phyloP scores from a whole-genome alignment of 1,284 basidiomycete genomes.

The Sutorius eximius region DNA sequence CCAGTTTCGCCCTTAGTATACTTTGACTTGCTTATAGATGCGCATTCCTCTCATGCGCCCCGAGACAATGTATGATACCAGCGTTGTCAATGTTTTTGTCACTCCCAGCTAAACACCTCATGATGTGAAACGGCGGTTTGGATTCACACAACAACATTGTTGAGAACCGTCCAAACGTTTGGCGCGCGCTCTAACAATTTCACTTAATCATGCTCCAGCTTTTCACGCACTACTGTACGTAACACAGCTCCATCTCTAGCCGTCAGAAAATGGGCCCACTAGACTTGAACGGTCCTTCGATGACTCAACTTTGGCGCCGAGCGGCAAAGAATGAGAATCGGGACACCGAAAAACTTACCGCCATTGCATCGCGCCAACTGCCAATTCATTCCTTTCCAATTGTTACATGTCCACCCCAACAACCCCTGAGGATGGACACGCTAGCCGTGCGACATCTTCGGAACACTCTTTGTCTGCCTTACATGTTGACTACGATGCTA shows the following conservation, averaged over 20 bases:
- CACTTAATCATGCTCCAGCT: not conserved
- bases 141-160: not conserved
- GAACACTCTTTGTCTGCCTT: slow-evolving; percentile 13
- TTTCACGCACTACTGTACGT: slow-evolving; percentile 15
- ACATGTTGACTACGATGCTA: slow-evolving; percentile 6
- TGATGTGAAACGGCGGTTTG: not conserved
- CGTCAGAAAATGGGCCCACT: not conserved
- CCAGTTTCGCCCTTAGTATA: not conserved
- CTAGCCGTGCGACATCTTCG: slow-evolving; percentile 13
- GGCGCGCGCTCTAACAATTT: not conserved
- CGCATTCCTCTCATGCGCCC: not conserved
- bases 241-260: slow-evolving; percentile 18
- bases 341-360: not conserved
- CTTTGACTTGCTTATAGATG: not conserved
- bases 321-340: slow-evolving; percentile 6
- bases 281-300: not conserved
- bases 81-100: not conserved
- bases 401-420: slow-evolving; percentile 18
- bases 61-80: slow-evolving; percentile 15
- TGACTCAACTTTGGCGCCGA: not conserved
- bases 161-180: not conserved
- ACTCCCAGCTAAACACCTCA: not conserved
- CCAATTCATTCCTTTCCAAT: slow-evolving; percentile 17
- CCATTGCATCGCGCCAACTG: slow-evolving; percentile 8
- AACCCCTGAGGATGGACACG: slow-evolving; percentile 7